Evolutionary conservation across 2,329 filamentous ascomycete species (phyloP), one percentile per base, ranked within the genome.

Genomic region (Parascedosporium putredinis): DNA sequence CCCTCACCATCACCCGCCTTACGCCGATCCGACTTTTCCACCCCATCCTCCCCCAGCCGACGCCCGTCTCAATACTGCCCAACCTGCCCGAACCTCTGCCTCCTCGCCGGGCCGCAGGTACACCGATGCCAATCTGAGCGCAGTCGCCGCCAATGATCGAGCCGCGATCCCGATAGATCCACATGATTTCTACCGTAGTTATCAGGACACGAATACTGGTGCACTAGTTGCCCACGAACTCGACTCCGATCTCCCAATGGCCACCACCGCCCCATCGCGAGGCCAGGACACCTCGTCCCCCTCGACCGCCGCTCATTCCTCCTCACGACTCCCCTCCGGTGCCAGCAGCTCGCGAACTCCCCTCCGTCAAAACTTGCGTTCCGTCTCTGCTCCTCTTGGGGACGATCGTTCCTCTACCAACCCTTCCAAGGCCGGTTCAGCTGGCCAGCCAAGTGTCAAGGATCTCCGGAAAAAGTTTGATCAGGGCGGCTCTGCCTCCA

Each of bases 391-490:
- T 56, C 76, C 79, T 34, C 60, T 75, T 47, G 74, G 75, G 53
- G 70, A 71, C 57, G 70, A 65, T 55, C 55, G 63, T 36, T 55
- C 58, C 43, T 55, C 56, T 43, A 55, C 60, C 50, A 67, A 60
- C 60, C 38, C 59, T 60, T 47, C 60, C 62, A 44, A 58, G 47
- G 38, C 27, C 20, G 47, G 27, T 10, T 34, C 66, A 56, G 55
- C 58, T 9, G 56, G 60, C 40, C 75, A 84, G 56, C 73, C 81
- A n/a, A 90, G 84, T 53, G 85, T 93, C 57, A 88, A 84, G 66
- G 86, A 93, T 60, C 72, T 93, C 54, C 82, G 86, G 59, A 87
- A 83, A 64, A 82, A 78, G 50, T 93, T 91, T 67, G 86, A 91
- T 64, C 79, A 83, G 60, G 80, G 74, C 56, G 69, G 64, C 44